Evolutionary conservation across 2,329 filamentous ascomycete genomes (phyloP), one percentile per base, ranked within the genome.

Genomic region (Setomelanomma holmii): DNA sequence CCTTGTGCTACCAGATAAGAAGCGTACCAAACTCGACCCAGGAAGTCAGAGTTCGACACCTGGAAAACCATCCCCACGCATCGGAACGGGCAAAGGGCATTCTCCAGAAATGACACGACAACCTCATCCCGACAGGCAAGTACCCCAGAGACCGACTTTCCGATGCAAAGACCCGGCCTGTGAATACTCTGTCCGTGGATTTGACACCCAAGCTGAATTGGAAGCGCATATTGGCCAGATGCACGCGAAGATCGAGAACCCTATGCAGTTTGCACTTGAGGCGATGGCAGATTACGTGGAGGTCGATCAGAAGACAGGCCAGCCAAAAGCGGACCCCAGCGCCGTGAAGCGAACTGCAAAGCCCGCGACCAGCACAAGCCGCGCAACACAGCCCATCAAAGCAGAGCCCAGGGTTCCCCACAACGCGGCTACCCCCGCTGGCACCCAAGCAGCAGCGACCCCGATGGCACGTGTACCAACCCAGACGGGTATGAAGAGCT

Each of bases 1-100:
- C 56, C 76, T 88, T 40, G 82, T 84, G 40, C 71, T 87, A 20
- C 85, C 84, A 16, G 78, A 80, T 2, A 76, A 78, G 49, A 87
- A 86, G 75, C 83, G 79, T 63, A 78, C 79, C 46, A 85, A 84
- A 75, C 69, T 76, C 27, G 76, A 75, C 14, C 65, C 64, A 5
- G 71, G 66, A 24, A 79, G 74, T 50, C 71, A 75, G 36, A 71
- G 67, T 1, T 76, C 76, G 4, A 80, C 78, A 2, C 76, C 78
- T 22, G 73, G 64, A 6, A 72, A 69, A 39, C 65, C 70, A 4
- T 80, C 78, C 42, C 78, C 78, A 20, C 72, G 69, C 40, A 59
- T 77, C 23, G 49, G 55, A 24, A 59, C 61, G 27, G 67, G 61
- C 38, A 79, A 78, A 55, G 62, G 63, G 41, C 66, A 56, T 45